These are phyloP conservation scores for Fragaria vesca DNA, from an alignment of 306 rosid species.

Conservation along the genomic window DNA sequence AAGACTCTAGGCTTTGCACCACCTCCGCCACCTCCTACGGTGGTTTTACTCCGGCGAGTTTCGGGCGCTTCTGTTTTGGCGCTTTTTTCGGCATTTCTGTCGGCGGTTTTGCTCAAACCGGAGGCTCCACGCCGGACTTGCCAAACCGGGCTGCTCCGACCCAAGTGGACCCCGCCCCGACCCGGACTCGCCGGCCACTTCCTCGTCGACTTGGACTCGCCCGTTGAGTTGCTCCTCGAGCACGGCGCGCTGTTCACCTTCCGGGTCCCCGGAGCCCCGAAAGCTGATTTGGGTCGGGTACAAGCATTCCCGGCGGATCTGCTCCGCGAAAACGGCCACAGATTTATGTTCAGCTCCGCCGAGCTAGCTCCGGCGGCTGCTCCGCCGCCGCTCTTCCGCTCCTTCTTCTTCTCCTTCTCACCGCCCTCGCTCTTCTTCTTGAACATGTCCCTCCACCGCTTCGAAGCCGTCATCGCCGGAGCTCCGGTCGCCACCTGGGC, in stretches of 20 bases:
- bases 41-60: constrained; percentile 43
- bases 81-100: constrained; percentile 33
- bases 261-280: constrained; percentile 55
- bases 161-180: constrained; percentile 73
- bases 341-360: constrained; percentile 83
- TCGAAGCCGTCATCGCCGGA: constrained; percentile 45
- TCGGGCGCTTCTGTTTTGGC: constrained; percentile 37
- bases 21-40: background rate
- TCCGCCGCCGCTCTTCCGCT: constrained; percentile 38
- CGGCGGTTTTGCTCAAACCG: constrained; percentile 27
- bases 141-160: constrained; percentile 95
- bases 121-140: constrained; percentile 60
- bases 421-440: constrained; percentile 48
- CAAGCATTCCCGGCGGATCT: constrained; percentile 84
- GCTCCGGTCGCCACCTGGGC: constrained; percentile 35
- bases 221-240: constrained; percentile 91
- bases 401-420: constrained; percentile 48
- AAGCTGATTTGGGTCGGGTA: constrained; percentile 52
- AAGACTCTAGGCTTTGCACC: constrained; percentile 46
- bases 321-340: constrained; percentile 93
- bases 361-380: constrained; percentile 34
- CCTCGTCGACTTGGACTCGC: constrained; percentile 79
- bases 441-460: constrained; percentile 89
- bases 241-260: constrained; percentile 96
- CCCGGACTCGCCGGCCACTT: constrained; percentile 91